A percentile compares a stretch with the other conserved stretches of the same genome.
Conservation (phyloP, 441 rosid genomes). For the Erodium texanum region DNA sequence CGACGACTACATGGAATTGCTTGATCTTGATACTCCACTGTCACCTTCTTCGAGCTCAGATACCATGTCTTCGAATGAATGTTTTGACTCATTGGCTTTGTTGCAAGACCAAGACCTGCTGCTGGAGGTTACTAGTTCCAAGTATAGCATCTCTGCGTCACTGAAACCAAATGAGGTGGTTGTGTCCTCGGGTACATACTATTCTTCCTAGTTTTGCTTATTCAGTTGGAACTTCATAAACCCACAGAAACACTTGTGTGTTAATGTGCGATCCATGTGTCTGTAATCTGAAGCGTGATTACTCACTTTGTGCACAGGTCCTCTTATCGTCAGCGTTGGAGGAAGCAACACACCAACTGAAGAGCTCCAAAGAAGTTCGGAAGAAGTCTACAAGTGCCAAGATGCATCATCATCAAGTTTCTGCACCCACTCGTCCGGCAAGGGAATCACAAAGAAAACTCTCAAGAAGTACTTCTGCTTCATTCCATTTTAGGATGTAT, state of each 20-base stretch:
- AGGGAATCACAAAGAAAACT: background rate
- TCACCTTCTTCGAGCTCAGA: constrained; percentile 45
- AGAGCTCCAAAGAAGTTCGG: constrained; percentile 11
- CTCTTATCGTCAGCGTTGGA: constrained; percentile 14
- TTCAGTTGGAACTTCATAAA: no score
- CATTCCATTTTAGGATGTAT: background rate
- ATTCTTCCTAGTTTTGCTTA: background rate
- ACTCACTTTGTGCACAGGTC: constrained; percentile 16
- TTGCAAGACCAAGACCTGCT: constrained; percentile 21
- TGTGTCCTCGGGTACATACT: constrained; percentile 30
- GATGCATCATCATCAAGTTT: background rate
- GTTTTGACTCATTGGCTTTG: constrained; percentile 33
- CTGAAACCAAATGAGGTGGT: constrained; percentile 22
- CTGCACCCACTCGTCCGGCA: background rate
- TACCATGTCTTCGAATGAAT: constrained; percentile 41
- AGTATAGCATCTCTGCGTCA: constrained; percentile 23
- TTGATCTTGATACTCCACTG: constrained; percentile 34
- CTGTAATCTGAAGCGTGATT: background rate
- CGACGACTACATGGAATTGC: constrained; percentile 40
- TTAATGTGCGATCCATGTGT: no score
- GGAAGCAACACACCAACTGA: constrained; percentile 10
- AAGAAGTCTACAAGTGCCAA: no score
- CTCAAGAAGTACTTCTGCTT: background rate
- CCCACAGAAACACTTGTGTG: no score
- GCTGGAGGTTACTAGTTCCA: constrained; percentile 17